Base-by-base conservation (phyloP, 2,329 filamentous ascomycete species). In the Beauveria brongniartii region DNA sequence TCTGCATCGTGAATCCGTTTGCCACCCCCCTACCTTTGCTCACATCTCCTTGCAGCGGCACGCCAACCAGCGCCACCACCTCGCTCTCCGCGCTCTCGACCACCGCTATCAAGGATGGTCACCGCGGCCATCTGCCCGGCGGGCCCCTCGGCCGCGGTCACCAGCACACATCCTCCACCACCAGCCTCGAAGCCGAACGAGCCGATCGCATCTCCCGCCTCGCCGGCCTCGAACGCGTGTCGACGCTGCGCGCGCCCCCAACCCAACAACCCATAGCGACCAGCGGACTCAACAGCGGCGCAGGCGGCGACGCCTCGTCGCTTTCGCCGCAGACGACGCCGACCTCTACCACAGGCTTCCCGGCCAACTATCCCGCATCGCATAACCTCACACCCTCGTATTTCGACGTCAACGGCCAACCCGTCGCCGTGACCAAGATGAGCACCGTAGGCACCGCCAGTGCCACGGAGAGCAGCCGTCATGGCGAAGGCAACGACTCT, bases 151-250 rank as follows among this genome's bases (percentile, higher is more conserved):
- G 79, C 64, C 84, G 85, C 55, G 78, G 82, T 68, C 77, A 86
- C 72, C 75, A 85, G 68, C 79, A 85, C 69, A 80, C 83, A 67
- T 77, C 82, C 66, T 74, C 84, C 7, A 83, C 84, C 59, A 88
- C 84, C 66, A 93, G 88, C 68, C 86, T 94, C 63, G 92, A 96
- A 69, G 92, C 92, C 64, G 92, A 96, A 74, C 91, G 92, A 67
- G 92, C 91, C 64, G 92, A 97, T 75, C 92, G 93, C 69, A 97
- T 97, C 74, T 96, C 92, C 48, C 92, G 93, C 55, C 86, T 97
- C 24, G 90, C 92, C 14, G 93, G 93, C n/a, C 84, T 97, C 43
- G 92, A 96, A 73, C 86, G 90, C 61, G 87, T 97, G 61, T 87
- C 89, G 18, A 90, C 91, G n/a, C 81, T 88, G 48, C 87, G 90